These are phyloP conservation scores for Talaromyces trachyspermus DNA, from an alignment of 495 filamentous ascomycete genomes.

Conservation along the genomic window DNA sequence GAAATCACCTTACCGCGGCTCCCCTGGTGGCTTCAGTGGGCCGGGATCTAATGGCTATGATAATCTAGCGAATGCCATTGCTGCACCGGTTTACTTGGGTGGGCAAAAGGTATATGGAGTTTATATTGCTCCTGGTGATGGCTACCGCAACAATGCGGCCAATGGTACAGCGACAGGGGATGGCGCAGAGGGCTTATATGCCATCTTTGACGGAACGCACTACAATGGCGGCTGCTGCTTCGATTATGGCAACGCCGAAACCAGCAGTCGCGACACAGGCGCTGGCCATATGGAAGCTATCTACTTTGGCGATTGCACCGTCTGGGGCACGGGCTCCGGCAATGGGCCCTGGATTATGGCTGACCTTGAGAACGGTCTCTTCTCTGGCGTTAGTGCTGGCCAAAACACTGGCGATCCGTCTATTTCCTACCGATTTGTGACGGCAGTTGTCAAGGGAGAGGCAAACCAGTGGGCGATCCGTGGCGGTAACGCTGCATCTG, in stretches of 20 bases:
- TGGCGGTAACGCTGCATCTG: constrained; percentile 45
- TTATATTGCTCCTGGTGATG: constrained; percentile 46
- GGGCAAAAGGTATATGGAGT: constrained; percentile 53
- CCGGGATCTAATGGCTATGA: constrained; percentile 47
- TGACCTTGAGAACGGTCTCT: constrained; percentile 52
- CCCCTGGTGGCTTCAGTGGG: constrained; percentile 45
- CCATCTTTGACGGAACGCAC: constrained; percentile 51
- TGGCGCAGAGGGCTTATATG: constrained; percentile 49
- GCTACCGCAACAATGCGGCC: constrained; percentile 46
- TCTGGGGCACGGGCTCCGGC: constrained; percentile 45
- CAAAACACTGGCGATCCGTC: constrained; percentile 41
- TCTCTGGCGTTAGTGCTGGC: constrained; percentile 36
- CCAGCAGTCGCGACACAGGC: constrained; percentile 44
- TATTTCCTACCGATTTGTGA: constrained; percentile 43
- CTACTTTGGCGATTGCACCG: constrained; percentile 44
- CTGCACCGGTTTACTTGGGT: constrained; percentile 47
- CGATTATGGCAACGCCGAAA: constrained; percentile 56
- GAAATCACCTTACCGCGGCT: constrained; percentile 51
- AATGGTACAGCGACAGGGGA: constrained; percentile 45
- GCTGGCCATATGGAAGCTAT: constrained; percentile 56
- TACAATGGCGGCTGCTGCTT: constrained; percentile 54
- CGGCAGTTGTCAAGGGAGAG: constrained; percentile 42
- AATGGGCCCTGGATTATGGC: constrained; percentile 55
- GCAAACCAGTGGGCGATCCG: constrained; percentile 46
- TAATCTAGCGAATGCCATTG: constrained; percentile 45